A percentile compares a stretch with the other conserved stretches of the same genome.
Evolutionary conservation across 2,329 filamentous ascomycete genomes (phyloP).

Genomic region (Dryadomyces quercivorus): DNA sequence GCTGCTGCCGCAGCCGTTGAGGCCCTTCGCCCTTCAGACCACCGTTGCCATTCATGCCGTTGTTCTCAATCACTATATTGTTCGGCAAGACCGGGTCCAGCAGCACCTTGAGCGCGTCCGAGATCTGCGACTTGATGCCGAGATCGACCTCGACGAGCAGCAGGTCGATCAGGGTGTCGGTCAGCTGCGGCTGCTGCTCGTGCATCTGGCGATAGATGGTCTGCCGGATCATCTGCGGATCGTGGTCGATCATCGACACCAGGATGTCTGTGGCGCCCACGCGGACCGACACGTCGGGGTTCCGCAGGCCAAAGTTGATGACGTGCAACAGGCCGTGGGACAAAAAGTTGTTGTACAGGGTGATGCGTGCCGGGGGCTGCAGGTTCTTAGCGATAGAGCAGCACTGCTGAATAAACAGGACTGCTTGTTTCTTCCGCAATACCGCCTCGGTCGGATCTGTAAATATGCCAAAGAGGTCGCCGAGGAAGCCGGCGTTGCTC

Average conservation of each 20-base stretch:
- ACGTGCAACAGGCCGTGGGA: conserved; percentile 76
- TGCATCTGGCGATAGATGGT: conserved; percentile 88
- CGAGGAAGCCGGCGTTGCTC: conserved; percentile 62
- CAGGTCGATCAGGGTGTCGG: conserved; percentile 85
- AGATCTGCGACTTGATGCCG: conserved; percentile 89
- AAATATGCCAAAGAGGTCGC: conserved; percentile 76
- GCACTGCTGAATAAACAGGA: conserved; percentile 94
- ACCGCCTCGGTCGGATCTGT: conserved; percentile 48
- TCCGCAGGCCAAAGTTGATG: conserved; percentile 82
- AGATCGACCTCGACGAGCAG: conserved; percentile 84
- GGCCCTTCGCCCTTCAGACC: conserved; percentile 46
- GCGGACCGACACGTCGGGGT: conserved; percentile 70
- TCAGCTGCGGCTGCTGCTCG: conserved; percentile 74
- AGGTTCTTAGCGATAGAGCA: conserved; percentile 90
- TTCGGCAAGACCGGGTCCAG: conserved; percentile 54
- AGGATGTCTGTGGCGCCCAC: conserved; percentile 91
- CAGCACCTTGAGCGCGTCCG: conserved; percentile 87
- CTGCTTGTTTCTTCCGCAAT: conserved; percentile 80
- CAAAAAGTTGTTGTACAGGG: conserved; percentile 83
- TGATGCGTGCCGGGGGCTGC: conserved; percentile 68
- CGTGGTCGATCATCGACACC: conserved; percentile 89
- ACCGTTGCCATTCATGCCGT: conserved; percentile 21
- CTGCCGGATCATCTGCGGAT: conserved; percentile 83
- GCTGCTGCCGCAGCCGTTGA: conserved; percentile 44
- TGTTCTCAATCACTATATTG: conserved; percentile 19